Base-by-base conservation (phyloP, 495 filamentous ascomycete genomes). In the Penicillium argentinense region DNA sequence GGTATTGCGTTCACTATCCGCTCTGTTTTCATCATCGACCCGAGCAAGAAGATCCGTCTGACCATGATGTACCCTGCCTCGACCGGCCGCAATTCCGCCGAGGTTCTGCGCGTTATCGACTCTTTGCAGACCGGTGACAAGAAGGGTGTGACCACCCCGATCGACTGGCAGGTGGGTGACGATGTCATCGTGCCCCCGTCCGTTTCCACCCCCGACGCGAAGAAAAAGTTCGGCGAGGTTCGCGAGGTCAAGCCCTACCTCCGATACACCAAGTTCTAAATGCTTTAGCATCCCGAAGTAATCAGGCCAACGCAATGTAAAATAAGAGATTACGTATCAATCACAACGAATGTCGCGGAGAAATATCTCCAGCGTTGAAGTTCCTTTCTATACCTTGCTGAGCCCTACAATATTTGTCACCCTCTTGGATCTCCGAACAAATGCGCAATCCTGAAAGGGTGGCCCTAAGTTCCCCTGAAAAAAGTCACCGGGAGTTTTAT, bases 1-100 rank as follows among this genome's bases (percentile, higher is more conserved):
- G 93, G 90, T 47, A 90, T 96, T 59, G 91, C 93, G 45, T 96
- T 97, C 75, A 97, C 93, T 66, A 97, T 98, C 78, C 91, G 93
- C 64, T 95, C 89, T 54, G 95, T 97, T 71, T 98, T 97, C 81
- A 78, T 97, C 76, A 95, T 98, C 69, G 93, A 97, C 78, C 95
- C 93, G 45, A 95, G 86, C 80, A 97, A 97, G 84, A 91, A 85
- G 58, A 97, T 97, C 71, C 90, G 93, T 60, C 84, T 90, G 61
- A 97, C 96, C 69, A 80, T 97, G 52, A 86, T 91, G 57, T 98
- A 97, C 81, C 95, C 95, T 13, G 93, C 95, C 46, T 96, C 90
- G 32, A 97, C 95, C 22, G 95, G 93, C 64, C 89, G 93, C 60
- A 98, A 97, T 76, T 87, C 89, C 46, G 91, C 89, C 56, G 93